These are phyloP conservation scores for Trypanosoma cruzi DNA, from an alignment of 208 protist species.

Conservation along the genomic window DNA sequence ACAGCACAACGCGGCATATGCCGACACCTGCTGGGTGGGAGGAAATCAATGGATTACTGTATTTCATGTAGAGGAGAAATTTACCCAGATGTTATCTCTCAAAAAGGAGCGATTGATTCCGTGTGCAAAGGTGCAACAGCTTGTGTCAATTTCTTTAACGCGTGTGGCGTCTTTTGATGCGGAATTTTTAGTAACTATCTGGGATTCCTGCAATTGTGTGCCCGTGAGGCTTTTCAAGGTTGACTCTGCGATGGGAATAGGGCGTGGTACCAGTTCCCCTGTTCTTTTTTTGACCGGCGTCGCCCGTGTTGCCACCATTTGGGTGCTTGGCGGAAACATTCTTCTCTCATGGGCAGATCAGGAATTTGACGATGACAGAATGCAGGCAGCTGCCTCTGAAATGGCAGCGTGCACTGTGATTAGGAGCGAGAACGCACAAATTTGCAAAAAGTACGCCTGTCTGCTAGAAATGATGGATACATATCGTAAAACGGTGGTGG, in stretches of 20 bases:
- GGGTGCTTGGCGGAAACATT: constrained; percentile 2
- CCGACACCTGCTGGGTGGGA: constrained; percentile 16
- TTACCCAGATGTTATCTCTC: background rate
- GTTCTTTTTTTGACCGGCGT: constrained; percentile 1
- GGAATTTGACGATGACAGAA: background rate
- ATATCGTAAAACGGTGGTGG: constrained; percentile 22
- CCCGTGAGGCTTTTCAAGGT: constrained; percentile 28
- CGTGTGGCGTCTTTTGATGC: constrained; percentile 24
- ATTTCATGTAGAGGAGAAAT: constrained; percentile 7
- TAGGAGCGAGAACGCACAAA: constrained; percentile 1
- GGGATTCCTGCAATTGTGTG: constrained; percentile 13
- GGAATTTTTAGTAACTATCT: constrained; percentile 26
- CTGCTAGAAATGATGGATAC: constrained; percentile 25
- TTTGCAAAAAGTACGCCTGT: constrained; percentile 12
- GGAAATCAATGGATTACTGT: constrained; percentile 23
- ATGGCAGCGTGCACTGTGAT: background rate
- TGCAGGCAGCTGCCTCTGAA: background rate
- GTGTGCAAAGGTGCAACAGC: constrained; percentile 18
- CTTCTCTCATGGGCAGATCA: constrained; percentile 19
- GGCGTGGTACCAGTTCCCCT: background rate
- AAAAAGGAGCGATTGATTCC: constrained; percentile 23
- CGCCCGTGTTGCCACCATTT: background rate
- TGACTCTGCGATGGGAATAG: constrained; percentile 13
- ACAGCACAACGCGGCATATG: background rate
- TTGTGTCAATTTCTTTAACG: constrained; percentile 4